Evolutionary conservation across 2,329 filamentous ascomycete species (phyloP).

Genomic region (Aspergillus versicolor): DNA sequence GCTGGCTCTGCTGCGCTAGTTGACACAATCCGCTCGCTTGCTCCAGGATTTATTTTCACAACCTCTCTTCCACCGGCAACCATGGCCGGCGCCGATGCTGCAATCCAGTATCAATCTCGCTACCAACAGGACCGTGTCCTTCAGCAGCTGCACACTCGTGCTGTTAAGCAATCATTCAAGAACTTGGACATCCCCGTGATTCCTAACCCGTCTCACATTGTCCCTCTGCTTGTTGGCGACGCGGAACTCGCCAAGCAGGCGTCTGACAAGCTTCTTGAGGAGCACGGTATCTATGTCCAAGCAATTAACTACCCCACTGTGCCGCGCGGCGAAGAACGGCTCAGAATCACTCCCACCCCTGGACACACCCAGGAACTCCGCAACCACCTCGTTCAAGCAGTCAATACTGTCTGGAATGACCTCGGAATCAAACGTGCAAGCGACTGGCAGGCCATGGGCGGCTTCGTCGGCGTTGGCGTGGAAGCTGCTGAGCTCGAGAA

Average conservation of each 20-base stretch:
- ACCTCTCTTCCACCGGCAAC: slow-evolving; percentile 93
- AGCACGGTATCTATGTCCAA: slow-evolving; percentile 95
- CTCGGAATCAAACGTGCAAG: slow-evolving; percentile 89
- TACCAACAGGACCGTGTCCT: slow-evolving; percentile 84
- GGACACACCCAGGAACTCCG: slow-evolving; percentile 84
- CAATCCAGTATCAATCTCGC: slow-evolving; percentile 89
- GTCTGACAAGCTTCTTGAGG: slow-evolving; percentile 84
- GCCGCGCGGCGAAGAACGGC: slow-evolving; percentile 93
- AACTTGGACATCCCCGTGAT: slow-evolving; percentile 90
- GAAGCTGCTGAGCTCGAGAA: slow-evolving; percentile 57
- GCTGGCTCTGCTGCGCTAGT: slow-evolving; percentile 83
- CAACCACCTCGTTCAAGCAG: slow-evolving; percentile 77
- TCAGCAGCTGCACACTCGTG: slow-evolving; percentile 93
- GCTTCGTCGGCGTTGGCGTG: slow-evolving; percentile 91
- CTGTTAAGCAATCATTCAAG: slow-evolving; percentile 81
- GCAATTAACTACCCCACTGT: slow-evolving; percentile 99
- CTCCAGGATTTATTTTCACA: slow-evolving; percentile 98
- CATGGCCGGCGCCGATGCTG: slow-evolving; percentile 89
- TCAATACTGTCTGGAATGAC: slow-evolving; percentile 85
- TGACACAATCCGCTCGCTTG: slow-evolving; percentile 89
- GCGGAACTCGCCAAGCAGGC: slow-evolving; percentile 89
- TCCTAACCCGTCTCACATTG: slow-evolving; percentile 94
- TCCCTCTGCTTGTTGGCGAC: slow-evolving; percentile 90
- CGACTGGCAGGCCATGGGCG: slow-evolving; percentile 86
- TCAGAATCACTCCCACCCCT: slow-evolving; percentile 93